Conservation (phyloP, 345 rosid species). For the Litchi chinensis region DNA sequence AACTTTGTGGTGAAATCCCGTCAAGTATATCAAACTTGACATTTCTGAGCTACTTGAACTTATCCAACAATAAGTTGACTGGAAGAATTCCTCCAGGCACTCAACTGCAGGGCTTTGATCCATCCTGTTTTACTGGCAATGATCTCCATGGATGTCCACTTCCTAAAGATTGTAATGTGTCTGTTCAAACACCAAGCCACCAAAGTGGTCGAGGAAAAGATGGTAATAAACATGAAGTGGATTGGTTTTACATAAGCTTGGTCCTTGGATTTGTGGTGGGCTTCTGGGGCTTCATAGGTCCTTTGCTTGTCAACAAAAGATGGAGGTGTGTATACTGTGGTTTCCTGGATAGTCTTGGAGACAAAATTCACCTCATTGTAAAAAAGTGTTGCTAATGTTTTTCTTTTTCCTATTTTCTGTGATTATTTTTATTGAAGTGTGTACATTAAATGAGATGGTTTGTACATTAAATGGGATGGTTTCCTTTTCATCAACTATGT, state of each 20-base stretch:
- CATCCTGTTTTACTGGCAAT: not conserved
- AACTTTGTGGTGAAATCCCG: not conserved
- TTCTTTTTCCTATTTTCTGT: not conserved
- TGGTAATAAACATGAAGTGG: not conserved
- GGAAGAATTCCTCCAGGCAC: not conserved
- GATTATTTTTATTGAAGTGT: too few species aligned
- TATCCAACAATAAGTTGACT: not conserved
- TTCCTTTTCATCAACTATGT: too few species aligned
- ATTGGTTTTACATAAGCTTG: not conserved
- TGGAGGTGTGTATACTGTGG: not conserved
- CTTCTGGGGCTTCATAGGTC: not conserved
- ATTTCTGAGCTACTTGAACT: not conserved
- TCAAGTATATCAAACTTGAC: not conserved
- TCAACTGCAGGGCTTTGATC: not conserved
- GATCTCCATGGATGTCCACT: not conserved
- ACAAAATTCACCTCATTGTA: not conserved
- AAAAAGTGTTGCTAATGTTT: not conserved
- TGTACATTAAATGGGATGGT: too few species aligned
- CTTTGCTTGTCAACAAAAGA: not conserved
- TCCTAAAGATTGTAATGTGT: not conserved
- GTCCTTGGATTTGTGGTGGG: constrained; percentile 1
- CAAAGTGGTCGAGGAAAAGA: not conserved
- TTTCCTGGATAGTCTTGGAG: not conserved
- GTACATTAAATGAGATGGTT: too few species aligned
- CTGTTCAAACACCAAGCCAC: not conserved